Evolutionary conservation across 306 rosid genomes (phyloP), one percentile per base, ranked within the genome.

Genomic region (Senna siamea): DNA sequence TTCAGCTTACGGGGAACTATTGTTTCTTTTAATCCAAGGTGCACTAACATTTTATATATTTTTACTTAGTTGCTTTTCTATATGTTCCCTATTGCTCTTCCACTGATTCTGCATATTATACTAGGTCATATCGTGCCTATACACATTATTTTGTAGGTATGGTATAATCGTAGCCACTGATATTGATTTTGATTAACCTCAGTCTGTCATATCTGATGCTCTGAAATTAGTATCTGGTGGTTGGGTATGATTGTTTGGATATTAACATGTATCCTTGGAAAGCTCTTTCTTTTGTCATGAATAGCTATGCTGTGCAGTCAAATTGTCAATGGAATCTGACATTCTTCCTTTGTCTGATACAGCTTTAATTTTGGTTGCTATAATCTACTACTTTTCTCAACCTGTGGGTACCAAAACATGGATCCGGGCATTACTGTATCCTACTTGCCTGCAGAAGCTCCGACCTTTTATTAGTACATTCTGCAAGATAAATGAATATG

Each of bases 21-120:
- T 88, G 51, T 93, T 93, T 82, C 97, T 93, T 72, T 83, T 89
- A 85, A 75, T 88, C 67, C 98, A 93, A 88, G 97, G 98, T 90
- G 78, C 50, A 14, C 53, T 51, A 9, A 6, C 50, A 44, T 56
- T 59, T 72, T 12, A 2, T 2, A 13, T 32, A 53, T 80, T 68
- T 46, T 56, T 71, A 12, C 47, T 13, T 30, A 4, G 4, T 59
- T 62, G 18, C 44, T 5, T 22, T 20, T 12, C 12, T 60, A 14
- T 63, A 44, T n/a, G 28, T 64, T 76, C 15, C 63, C 63, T 8
- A 14, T 35, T 66, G 20, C 37, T 59, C 37, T 72, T 64, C 26
- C 28, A 18, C 71, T 66, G 41, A 52, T 35, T 57, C 18, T 43
- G 67, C 32, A 2, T 41, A 35, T 55, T 38, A 20, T 22, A 55